Evolutionary conservation across 768 basidiomycete species (phyloP), one percentile per base, ranked within the genome.

Genomic region (Kwoniella europaea): DNA sequence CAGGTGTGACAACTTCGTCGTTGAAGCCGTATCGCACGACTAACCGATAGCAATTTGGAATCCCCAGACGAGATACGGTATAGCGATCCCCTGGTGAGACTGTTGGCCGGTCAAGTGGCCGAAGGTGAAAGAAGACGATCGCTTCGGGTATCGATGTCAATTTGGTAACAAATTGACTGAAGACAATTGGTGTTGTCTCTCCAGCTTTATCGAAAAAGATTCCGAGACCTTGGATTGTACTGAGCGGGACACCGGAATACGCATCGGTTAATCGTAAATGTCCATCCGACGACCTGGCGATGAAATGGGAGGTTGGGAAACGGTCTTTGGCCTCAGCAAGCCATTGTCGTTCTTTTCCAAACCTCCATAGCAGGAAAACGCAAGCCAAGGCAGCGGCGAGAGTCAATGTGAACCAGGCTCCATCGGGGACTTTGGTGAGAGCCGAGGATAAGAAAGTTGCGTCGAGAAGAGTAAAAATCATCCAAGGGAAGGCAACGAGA

Each of bases 201-300:
- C 59, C 59, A 20, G 59, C 35, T 43, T 61, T 61, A n/a, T 61
- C 59, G 42, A 61, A 61, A n/a, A 61, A 61, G 16, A 61, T 61
- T 7, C 59, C 59, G 4, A 61, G 20, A 4, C 59, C 59, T 4
- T 16, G 13, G 18, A 61, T 44, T 16, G 35, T 42, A 5, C 22
- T 61, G 18, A 61, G 42, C 15, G 35, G 59, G 12, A 20, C 43
- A 9, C 42, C 42, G 1, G 42, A 18, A 43, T 43, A 24, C 3
- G 18, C 7, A 18, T 42, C 42, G 18, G 59, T 42, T 10, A 43
- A 20, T 12, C 16, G 35, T 22, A 43, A 4, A 61, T 43, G 6
- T 13, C 35, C 59, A 20, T 43, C 12, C 2, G 9, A 15, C 27
- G 22, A 16, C 27, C n/a, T 61, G 16, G 42, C 42, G 6, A 61